Evolutionary conservation across 2,329 filamentous ascomycete genomes (phyloP), one percentile per base, ranked within the genome.

Genomic region (Coniosporium tulheliwenetii): DNA sequence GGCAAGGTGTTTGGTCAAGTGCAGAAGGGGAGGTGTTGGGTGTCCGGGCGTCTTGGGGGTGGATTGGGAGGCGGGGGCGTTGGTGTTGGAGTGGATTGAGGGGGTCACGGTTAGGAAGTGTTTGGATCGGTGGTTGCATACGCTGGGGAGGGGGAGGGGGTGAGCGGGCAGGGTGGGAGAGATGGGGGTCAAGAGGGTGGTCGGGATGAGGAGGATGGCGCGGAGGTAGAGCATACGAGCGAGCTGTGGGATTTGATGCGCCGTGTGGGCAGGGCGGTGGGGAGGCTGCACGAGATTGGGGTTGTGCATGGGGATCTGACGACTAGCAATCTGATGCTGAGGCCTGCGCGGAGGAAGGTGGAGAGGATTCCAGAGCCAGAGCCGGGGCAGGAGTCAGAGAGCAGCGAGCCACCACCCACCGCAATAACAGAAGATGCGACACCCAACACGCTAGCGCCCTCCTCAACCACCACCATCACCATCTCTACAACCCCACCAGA

Each of bases 251-350:
- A 56, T 10, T 62, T 94, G 45, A 77, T 94, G 74, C 63, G 68
- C 37, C 69, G 73, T 47, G 77, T 94, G 44, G 87, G 85, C 1
- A 54, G 58, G 5, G 77, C 79, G 2, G 73, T 94, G 12, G 86
- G 82, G 7, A 70, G 60, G 41, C 66, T 98, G 67, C 91, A 98
- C 66, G 73, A 71, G 41, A 71, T 77, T n/a, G 89, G 89, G 12
- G 75, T 96, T 42, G 78, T 94, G 44, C 91, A 98, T 64, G 91
- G 91, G 34, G 91, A 98, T 64, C 63, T 98, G 63, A 98, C 91
- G 45, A 98, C 87, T 47, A 95, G 87, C 63, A 98, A 98, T 62
- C 71, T 98, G 65, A 95, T 98, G 80, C 57, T 96, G 49, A 59
- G 75, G 44, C 19, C 67, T 69, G 10, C 14, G 30, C 10, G 44